Conservation (phyloP, 177 flowering plant genomes). For the Telopea speciosissima region DNA sequence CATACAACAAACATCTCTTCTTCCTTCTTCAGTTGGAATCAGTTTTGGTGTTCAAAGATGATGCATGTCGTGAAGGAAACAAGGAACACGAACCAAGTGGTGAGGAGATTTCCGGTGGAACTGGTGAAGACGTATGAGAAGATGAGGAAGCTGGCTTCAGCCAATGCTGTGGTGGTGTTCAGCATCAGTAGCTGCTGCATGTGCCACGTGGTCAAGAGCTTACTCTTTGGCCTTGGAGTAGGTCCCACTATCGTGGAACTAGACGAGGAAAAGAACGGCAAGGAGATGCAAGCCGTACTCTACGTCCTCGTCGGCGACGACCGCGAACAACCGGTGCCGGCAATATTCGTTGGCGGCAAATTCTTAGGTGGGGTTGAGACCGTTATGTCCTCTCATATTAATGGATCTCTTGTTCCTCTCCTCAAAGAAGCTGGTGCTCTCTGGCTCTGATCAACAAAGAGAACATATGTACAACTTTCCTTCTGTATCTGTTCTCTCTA, state of each 20-base stretch:
- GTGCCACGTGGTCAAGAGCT: not conserved
- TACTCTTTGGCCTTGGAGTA: not conserved
- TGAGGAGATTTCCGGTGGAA: not conserved
- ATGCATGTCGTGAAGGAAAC: not conserved
- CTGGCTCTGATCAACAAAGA: conserved; percentile 6
- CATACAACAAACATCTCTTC: not conserved
- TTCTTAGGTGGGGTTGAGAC: conserved; percentile 5
- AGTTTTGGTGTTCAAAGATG: not conserved
- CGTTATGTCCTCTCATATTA: conserved; percentile 11
- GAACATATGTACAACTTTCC: too few relatives aligned
- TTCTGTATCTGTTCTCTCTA: too few relatives aligned
- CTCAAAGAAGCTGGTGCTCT: conserved; percentile 12
- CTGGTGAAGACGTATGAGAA: not conserved
- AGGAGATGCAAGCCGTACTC: conserved; percentile 4
- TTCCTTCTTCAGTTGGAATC: too few relatives aligned
- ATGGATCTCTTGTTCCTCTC: conserved; percentile 9
- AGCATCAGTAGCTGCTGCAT: not conserved
- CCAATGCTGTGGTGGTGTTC: not conserved
- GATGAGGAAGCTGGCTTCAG: not conserved
- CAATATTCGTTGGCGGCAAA: conserved; percentile 10
- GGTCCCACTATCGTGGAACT: conserved; percentile 3
- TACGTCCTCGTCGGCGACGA: conserved; percentile 2
- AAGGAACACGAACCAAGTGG: not conserved
- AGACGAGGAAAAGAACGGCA: conserved; percentile 3
- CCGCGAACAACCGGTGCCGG: not conserved